These are phyloP conservation scores for Malus sieversii DNA, from an alignment of 306 rosid genomes.

Conservation along the genomic window DNA sequence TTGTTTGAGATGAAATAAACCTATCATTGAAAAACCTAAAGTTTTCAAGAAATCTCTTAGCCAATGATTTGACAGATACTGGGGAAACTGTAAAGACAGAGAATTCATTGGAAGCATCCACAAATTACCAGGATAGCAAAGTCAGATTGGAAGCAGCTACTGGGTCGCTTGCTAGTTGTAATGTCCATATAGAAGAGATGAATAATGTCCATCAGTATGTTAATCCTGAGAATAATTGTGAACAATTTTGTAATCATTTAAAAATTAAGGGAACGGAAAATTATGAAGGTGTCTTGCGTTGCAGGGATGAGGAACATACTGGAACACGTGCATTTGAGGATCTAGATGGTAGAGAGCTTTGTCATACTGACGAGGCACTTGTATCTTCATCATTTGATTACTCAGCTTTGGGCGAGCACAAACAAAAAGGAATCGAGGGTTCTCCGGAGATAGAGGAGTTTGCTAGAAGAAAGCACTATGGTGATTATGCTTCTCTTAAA, in stretches of 20 bases:
- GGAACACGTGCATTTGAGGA: constrained; percentile 17
- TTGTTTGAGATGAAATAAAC: too few species aligned
- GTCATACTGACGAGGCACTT: background rate
- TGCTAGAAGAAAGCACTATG: constrained; percentile 18
- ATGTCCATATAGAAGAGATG: too few species aligned
- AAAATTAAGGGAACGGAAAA: background rate
- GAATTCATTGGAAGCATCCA: constrained; percentile 21
- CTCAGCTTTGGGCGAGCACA: constrained; percentile 14
- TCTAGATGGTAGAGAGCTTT: constrained; percentile 16
- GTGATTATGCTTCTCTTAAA: constrained; percentile 40
- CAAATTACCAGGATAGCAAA: constrained; percentile 25
- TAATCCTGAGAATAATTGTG: constrained; percentile 11
- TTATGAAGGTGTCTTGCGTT: constrained; percentile 16
- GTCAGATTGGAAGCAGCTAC: constrained; percentile 13
- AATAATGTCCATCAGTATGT: constrained; percentile 29
- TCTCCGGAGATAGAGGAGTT: background rate
- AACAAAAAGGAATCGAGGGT: constrained; percentile 18
- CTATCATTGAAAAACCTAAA: background rate
- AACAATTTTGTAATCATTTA: constrained; percentile 7
- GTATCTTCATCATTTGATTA: constrained; percentile 7
- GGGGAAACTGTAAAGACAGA: constrained; percentile 17
- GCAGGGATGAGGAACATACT: constrained; percentile 37
- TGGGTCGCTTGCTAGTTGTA: too few species aligned
- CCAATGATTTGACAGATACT: constrained; percentile 24
- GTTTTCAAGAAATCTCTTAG: constrained; percentile 17